Evolutionary conservation across 1,284 basidiomycete genomes (phyloP), one percentile per base, ranked within the genome.

Genomic region (Tremellales sp.): DNA sequence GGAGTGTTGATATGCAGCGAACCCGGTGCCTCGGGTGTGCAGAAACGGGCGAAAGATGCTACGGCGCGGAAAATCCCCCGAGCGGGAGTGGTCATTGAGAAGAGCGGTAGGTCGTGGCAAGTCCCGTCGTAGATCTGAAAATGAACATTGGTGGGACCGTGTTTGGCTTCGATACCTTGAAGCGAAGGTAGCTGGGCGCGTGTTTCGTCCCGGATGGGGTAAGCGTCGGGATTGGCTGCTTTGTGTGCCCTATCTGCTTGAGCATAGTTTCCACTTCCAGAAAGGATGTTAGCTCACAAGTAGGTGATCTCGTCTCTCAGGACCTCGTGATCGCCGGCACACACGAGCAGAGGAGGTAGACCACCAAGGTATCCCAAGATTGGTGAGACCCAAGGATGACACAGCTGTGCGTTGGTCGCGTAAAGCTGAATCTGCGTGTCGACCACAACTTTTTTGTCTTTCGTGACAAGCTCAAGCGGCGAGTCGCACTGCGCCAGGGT

Each of bases 281-380:
- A 21, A 43, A 3, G 25, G 10, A 37, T 17, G 2, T 1, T 12
- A 29, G 79, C 87, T 63, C 58, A 90, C 87, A 81, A 75, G 65
- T 89, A 97, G 33, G 97, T 82, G 42, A 91, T 85, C 72, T 97
- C 93, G 65, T 98, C 94, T 43, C 90, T 78, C 37, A 97, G 74
- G 0, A 97, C 91, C 73, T 98, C 94, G 59, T 85, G 85, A 60
- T 97, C 87, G 31, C 94, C 86, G 1, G 83, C 87, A 56, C 94
- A 84, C 57, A 98, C 77, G 43, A 90, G 77, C 43, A 97, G 68
- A 2, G 94, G 93, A 1, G 90, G 90, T 0, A 98, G 74, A 1
- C 93, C 93, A 7, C 94, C 94, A 7, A 97, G 79, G 64, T 92
- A 93, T 0, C 86, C 84, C 62, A 88, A 60, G 26, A 80, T 83